These are phyloP conservation scores for Allium cepa DNA, from an alignment of 106 monocot species.

Conservation along the genomic window DNA sequence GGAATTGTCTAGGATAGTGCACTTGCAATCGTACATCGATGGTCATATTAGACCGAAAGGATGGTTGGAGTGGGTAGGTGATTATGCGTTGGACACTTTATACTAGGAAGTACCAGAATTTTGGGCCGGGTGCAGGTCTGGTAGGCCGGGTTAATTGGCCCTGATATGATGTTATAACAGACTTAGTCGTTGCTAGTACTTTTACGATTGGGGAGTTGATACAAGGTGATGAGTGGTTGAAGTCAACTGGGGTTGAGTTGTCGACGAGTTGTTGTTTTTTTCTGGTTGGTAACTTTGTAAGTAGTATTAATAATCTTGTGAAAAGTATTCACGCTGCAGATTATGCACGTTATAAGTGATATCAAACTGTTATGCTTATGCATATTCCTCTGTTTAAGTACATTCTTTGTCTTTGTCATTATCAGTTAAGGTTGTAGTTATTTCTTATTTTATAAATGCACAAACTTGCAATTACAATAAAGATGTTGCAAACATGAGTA, in stretches of 20 bases:
- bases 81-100: slow-evolving; percentile 50
- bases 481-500: no score
- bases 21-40: slow-evolving; percentile 62
- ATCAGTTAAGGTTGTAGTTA: no score
- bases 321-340: no score
- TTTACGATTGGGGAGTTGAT: slow-evolving; percentile 69
- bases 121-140: slow-evolving; percentile 42
- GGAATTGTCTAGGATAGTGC: slow-evolving; percentile 48
- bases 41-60: slow-evolving; percentile 33
- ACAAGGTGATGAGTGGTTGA: slow-evolving; percentile 66
- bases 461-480: no score
- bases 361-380: no score
- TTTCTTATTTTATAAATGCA: no score
- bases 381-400: no score
- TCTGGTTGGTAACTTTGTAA: no score
- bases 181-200: slow-evolving; percentile 10
- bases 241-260: slow-evolving; percentile 54
- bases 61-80: slow-evolving; percentile 63
- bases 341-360: no score
- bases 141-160: slow-evolving; percentile 50
- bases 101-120: slow-evolving; percentile 69
- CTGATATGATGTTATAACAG: slow-evolving; percentile 33
- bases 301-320: no score
- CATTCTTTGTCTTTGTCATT: no score
- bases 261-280: slow-evolving; percentile 18